phyloP scores from a whole-genome alignment of 2,329 filamentous ascomycete genomes.

The Fonsecaea pugnacius region DNA sequence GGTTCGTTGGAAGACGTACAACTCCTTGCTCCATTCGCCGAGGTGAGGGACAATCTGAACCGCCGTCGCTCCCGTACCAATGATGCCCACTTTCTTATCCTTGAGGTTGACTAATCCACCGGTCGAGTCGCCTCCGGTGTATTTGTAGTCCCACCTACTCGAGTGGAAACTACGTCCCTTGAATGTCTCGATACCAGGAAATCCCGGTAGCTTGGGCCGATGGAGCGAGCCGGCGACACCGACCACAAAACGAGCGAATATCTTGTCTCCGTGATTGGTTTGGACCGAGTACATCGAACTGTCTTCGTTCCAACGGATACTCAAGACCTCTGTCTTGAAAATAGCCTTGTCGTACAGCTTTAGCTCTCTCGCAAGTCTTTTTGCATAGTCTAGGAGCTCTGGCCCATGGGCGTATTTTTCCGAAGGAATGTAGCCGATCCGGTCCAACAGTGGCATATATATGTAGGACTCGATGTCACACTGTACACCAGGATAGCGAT shows the following conservation, averaged over 20 bases:
- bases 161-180: slow-evolving; percentile 51
- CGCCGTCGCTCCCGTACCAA: slow-evolving; percentile 48
- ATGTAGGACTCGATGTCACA: slow-evolving; percentile 29
- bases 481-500: slow-evolving; percentile 36
- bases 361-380: slow-evolving; percentile 24
- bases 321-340: slow-evolving; percentile 31
- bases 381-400: slow-evolving; percentile 28
- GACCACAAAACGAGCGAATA: slow-evolving; percentile 48
- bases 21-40: slow-evolving; percentile 35
- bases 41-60: slow-evolving; percentile 49
- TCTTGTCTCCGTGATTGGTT: slow-evolving; percentile 34
- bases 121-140: slow-evolving; percentile 44
- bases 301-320: slow-evolving; percentile 27
- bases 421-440: slow-evolving; percentile 29
- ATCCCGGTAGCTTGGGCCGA: slow-evolving; percentile 34
- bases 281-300: slow-evolving; percentile 27
- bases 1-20: slow-evolving; percentile 45
- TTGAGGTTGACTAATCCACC: slow-evolving; percentile 16
- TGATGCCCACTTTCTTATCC: slow-evolving; percentile 41
- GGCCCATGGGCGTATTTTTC: slow-evolving; percentile 30
- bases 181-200: slow-evolving; percentile 41
- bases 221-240: slow-evolving; percentile 47
- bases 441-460: slow-evolving; percentile 34
- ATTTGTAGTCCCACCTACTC: slow-evolving; percentile 50
- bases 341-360: slow-evolving; percentile 25